Evolutionary conservation across 768 basidiomycete species (phyloP), one percentile per base, ranked within the genome.

Genomic region (Boletus eberwhitei): DNA sequence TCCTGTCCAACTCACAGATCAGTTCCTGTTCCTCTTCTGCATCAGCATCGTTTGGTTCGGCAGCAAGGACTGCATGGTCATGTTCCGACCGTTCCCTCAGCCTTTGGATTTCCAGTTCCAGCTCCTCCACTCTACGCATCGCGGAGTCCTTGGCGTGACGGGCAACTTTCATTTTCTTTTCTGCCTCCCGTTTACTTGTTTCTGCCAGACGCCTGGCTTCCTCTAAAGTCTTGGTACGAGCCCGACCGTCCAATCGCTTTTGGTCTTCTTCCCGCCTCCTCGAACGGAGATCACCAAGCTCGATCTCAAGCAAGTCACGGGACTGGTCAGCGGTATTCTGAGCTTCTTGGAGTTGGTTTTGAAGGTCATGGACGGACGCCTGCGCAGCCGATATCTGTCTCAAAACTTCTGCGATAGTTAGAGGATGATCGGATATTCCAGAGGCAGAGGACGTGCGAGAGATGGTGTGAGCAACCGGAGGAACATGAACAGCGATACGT

Each of bases 181-280:
- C 96, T 5, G 88, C 92, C 44, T 98, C 95, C 42, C 85, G 80
- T 66, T 85, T 88, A 48, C 77, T 71, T 48, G 81, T 77, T 71
- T 99, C 97, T 12, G 93, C 92, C 29, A 76, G 76, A 32, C 96
- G 86, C 71, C 87, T 90, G 50, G 83, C 75, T 68, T 99, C 96
- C 61, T 99, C 96, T 3, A 98, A 75, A 3, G 77, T 69, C 73
- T 95, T 96, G 45, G 89, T 90, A 46, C 87, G 85, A n/a, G 79
- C 70, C 70, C 93, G 94, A 52, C 90, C 74, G 65, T 97, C 94
- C 22, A 80, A 71, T 48, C 90, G 82, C 22, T 82, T 80, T 4
- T 77, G 76, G 62, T 99, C 96, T 67, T 98, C 96, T 58, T 87
- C 81, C 38, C 87, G 87, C 69, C 90, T 93, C 55, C 79, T 77